Percentiles rank a stretch among this genome's conserved stretches.
These are phyloP conservation scores for Teunomyces aglyptinius DNA, from an alignment of 805 yeast genomes.

Conservation along the genomic window DNA sequence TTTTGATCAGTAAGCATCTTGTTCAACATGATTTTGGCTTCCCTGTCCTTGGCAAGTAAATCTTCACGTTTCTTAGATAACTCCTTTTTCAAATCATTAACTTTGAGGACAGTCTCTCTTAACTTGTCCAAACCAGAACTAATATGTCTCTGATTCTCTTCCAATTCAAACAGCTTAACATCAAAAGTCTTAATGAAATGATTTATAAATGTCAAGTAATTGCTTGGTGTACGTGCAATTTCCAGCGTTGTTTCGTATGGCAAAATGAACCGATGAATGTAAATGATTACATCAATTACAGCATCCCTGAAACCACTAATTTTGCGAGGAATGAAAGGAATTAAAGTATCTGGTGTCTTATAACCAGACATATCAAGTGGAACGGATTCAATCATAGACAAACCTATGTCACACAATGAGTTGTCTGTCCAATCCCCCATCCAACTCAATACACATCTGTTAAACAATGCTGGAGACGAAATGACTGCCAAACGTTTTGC, in stretches of 20 bases:
- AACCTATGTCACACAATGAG: slow-evolving; percentile 52
- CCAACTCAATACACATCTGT: slow-evolving; percentile 86
- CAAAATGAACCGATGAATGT: slow-evolving; percentile 37
- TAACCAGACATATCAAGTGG: slow-evolving; percentile 55
- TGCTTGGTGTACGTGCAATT: slow-evolving; percentile 46
- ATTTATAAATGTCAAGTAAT: slow-evolving; percentile 50
- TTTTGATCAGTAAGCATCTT: slow-evolving; percentile 81
- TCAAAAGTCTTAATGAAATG: slow-evolving; percentile 44
- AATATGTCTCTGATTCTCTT: slow-evolving; percentile 68
- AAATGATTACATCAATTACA: slow-evolving; percentile 46
- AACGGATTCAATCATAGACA: slow-evolving; percentile 35
- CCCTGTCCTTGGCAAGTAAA: slow-evolving; percentile 56
- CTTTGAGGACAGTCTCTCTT: slow-evolving; percentile 73
- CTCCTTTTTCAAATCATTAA: slow-evolving; percentile 53
- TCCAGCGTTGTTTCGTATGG: slow-evolving; percentile 11
- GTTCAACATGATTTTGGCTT: slow-evolving; percentile 69
- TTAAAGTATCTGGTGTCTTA: slow-evolving; percentile 26
- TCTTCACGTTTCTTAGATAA: slow-evolving; percentile 52
- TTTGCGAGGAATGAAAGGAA: slow-evolving; percentile 10
- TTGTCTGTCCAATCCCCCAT: slow-evolving; percentile 76
- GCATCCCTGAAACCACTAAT: slow-evolving; percentile 38
- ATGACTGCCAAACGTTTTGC: slow-evolving; percentile 46
- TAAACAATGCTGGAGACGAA: slow-evolving; percentile 84
- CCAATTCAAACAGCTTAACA: slow-evolving; percentile 47
- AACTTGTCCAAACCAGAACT: slow-evolving; percentile 71